These are phyloP conservation scores for Conticribra guillardii DNA, from an alignment of 108 stramenopile genomes.

Conservation along the genomic window DNA sequence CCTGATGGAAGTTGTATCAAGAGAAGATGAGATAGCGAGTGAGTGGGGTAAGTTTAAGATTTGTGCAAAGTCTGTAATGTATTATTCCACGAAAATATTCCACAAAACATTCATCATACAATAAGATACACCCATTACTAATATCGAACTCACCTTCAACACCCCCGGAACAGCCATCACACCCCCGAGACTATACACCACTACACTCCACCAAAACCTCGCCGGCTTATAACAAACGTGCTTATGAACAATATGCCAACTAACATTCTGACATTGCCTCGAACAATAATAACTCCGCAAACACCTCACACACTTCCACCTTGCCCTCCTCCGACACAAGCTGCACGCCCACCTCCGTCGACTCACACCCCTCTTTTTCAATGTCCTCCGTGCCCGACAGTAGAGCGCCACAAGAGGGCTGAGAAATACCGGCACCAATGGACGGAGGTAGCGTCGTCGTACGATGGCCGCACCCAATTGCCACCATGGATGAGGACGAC, in stretches of 20 bases:
- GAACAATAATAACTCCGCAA: constrained; percentile 90
- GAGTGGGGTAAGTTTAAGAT: too few relatives aligned
- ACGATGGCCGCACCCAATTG: constrained; percentile 80
- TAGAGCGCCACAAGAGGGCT: constrained; percentile 85
- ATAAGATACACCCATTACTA: neutral
- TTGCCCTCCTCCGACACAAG: constrained; percentile 80
- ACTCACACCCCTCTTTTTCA: constrained; percentile 88
- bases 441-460: constrained; percentile 72
- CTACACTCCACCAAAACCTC: constrained; percentile 77
- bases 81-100: neutral
- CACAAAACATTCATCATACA: neutral
- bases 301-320: constrained; percentile 94
- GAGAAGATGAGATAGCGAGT: neutral
- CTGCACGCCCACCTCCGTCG: constrained; percentile 92
- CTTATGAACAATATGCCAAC: constrained; percentile 94
- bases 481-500: constrained; percentile 86
- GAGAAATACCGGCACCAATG: constrained; percentile 79
- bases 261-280: constrained; percentile 91
- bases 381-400: constrained; percentile 76
- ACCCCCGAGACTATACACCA: constrained; percentile 59
- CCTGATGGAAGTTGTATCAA: constrained; percentile 36
- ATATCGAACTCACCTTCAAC: constrained; percentile 45
- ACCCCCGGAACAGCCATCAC: constrained; percentile 72
- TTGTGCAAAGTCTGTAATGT: too few relatives aligned
- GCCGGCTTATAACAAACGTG: constrained; percentile 92